phyloP scores from a whole-genome alignment of 2,329 filamentous ascomycete species.

The Hypoxylon sp. region DNA sequence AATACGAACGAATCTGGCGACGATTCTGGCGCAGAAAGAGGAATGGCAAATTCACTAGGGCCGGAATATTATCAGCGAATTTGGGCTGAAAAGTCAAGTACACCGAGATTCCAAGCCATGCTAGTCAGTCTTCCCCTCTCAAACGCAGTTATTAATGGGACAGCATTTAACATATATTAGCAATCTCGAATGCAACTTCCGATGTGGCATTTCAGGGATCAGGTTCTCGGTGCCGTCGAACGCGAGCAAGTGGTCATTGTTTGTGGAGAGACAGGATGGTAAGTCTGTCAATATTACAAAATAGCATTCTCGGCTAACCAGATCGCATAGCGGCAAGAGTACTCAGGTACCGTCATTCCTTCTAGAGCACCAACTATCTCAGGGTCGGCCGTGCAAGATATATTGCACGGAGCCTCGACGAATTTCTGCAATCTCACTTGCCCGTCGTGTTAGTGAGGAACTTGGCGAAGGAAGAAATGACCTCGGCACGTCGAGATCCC shows the following conservation, averaged over 20 bases:
- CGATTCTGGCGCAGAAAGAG: slow-evolving; percentile 63
- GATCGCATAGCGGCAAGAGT: slow-evolving; percentile 80
- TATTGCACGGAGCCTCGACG: slow-evolving; percentile 96
- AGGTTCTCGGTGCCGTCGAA: slow-evolving; percentile 83
- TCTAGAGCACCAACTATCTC: slow-evolving; percentile 86
- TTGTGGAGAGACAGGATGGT: slow-evolving; percentile 95
- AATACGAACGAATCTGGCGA: slow-evolving; percentile 65
- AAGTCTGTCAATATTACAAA: slow-evolving; percentile 46
- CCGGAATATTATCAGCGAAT: slow-evolving; percentile 70
- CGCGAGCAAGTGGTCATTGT: slow-evolving; percentile 90
- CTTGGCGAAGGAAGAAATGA: slow-evolving; percentile 88
- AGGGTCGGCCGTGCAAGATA: slow-evolving; percentile 87
- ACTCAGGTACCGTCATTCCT: slow-evolving; percentile 97
- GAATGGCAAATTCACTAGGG: slow-evolving; percentile 57
- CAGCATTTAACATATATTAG: slow-evolving; percentile 47
- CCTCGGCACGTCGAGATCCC: slow-evolving; percentile 83
- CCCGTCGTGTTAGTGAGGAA: slow-evolving; percentile 93
- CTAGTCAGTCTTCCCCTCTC: slow-evolving; percentile 63
- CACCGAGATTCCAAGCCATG: slow-evolving; percentile 82
- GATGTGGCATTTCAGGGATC: slow-evolving; percentile 87
- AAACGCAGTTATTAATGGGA: too few species aligned
- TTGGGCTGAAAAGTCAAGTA: slow-evolving; percentile 71
- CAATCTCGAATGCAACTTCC: slow-evolving; percentile 83
- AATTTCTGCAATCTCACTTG: slow-evolving; percentile 96
- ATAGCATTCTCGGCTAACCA: slow-evolving; percentile 38